Conservation (phyloP, 2,329 filamentous ascomycete species). For the Ceratocystis albifundus region DNA sequence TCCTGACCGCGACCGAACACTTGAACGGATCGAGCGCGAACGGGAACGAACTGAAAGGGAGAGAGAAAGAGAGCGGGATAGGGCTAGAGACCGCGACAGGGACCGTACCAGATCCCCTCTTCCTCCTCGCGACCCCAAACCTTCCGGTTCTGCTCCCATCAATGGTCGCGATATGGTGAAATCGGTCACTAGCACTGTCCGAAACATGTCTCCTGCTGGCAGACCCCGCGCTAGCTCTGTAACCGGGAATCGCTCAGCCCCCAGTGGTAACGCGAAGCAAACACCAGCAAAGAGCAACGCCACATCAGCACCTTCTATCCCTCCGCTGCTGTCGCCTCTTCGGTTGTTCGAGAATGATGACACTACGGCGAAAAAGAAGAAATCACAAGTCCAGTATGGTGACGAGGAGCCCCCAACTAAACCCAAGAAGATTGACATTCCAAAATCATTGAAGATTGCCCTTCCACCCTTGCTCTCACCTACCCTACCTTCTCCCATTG, state of each 20-base stretch:
- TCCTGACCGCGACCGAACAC: slow-evolving; percentile 4
- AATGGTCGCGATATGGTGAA: slow-evolving; percentile 33
- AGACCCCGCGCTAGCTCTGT: slow-evolving; percentile 34
- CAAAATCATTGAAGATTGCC: slow-evolving; percentile 26
- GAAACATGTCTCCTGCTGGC: slow-evolving; percentile 29
- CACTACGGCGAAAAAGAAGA: slow-evolving; percentile 12
- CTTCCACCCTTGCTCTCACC: slow-evolving; percentile 43
- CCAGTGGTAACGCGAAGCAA: slow-evolving; percentile 1
- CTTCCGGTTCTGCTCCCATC: slow-evolving; percentile 25
- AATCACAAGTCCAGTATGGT: not conserved
- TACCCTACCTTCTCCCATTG: slow-evolving; percentile 42
- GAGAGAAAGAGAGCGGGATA: not conserved
- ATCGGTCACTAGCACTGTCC: slow-evolving; percentile 26
- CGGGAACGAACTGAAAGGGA: slow-evolving; percentile 21
- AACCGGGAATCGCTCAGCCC: slow-evolving; percentile 28
- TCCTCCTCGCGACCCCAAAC: slow-evolving; percentile 14
- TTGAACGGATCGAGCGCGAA: not conserved
- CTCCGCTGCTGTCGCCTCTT: slow-evolving; percentile 43
- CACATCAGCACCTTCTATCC: slow-evolving; percentile 30
- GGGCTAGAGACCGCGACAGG: slow-evolving; percentile 4
- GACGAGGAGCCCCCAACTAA: slow-evolving; percentile 4
- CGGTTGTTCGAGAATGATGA: slow-evolving; percentile 29
- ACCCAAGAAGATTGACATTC: slow-evolving; percentile 19
- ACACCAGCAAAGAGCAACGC: slow-evolving; percentile 29
- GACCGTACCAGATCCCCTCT: slow-evolving; percentile 15